A percentile compares a stretch with the other conserved stretches of the same genome.
These are phyloP conservation scores for Aureobasidium sp. DNA, from an alignment of 2,329 filamentous ascomycete species.

Conservation along the genomic window DNA sequence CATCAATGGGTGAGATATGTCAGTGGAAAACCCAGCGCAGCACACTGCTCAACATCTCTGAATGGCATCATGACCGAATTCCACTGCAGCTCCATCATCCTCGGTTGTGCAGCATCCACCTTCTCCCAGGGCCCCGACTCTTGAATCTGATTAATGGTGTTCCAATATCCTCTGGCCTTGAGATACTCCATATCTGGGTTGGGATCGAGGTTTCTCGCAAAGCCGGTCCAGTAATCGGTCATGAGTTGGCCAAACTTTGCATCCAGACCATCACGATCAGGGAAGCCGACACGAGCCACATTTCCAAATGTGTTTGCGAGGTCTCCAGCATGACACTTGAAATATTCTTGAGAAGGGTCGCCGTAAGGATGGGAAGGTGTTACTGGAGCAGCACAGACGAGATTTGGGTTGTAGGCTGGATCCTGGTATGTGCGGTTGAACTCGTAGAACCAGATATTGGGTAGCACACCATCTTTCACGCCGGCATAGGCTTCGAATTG, in stretches of 20 bases:
- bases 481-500: conserved; percentile 32
- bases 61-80: conserved; percentile 15
- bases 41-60: conserved; percentile 16
- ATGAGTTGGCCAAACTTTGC: conserved; percentile 21
- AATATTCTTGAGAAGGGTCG: conserved; percentile 34
- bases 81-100: conserved; percentile 18
- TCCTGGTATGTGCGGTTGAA: conserved; percentile 39
- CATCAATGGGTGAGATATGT: not conserved
- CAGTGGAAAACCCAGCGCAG: not conserved
- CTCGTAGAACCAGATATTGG: conserved; percentile 30
- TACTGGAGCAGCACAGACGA: conserved; percentile 26
- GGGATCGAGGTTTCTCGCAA: conserved; percentile 30
- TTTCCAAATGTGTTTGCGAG: conserved; percentile 35
- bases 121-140: conserved; percentile 26
- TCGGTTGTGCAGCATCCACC: conserved; percentile 5
- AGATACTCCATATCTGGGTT: conserved; percentile 30
- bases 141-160: conserved; percentile 26
- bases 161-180: conserved; percentile 26
- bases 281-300: conserved; percentile 26
- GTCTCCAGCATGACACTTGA: conserved; percentile 38
- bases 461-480: conserved; percentile 28
- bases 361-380: conserved; percentile 28
- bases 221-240: conserved; percentile 29
- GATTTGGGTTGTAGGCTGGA: conserved; percentile 19
- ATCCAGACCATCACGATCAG: conserved; percentile 34